phyloP scores from a whole-genome alignment of 768 basidiomycete species.

The Serendipita sp. region DNA sequence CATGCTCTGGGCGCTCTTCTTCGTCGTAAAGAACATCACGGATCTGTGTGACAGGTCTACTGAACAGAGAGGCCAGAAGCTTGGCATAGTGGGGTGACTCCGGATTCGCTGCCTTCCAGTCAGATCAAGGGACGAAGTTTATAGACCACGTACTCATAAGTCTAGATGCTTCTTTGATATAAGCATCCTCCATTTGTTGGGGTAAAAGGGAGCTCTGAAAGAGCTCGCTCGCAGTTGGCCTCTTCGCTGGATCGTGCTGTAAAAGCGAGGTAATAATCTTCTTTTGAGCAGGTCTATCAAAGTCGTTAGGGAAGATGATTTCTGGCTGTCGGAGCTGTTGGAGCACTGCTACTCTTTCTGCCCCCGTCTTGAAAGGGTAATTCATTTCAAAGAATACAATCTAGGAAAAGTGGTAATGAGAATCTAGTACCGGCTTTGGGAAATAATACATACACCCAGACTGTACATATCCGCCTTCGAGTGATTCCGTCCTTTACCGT shows the following conservation, averaged over 20 bases:
- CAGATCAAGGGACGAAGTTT: not conserved
- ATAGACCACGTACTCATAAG: constrained; percentile 44
- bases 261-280: constrained; percentile 73
- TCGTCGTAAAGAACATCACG: constrained; percentile 61
- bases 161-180: constrained; percentile 61
- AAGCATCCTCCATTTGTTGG: constrained; percentile 62
- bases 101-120: constrained; percentile 38
- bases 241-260: constrained; percentile 58
- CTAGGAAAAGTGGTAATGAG: constrained; percentile 22
- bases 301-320: constrained; percentile 60
- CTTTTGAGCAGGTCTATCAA: constrained; percentile 55
- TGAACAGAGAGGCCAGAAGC: constrained; percentile 64
- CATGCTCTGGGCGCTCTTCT: constrained; percentile 49
- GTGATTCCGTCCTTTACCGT: constrained; percentile 45
- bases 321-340: constrained; percentile 57
- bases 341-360: constrained; percentile 72
- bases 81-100: constrained; percentile 70
- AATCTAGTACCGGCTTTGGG: not conserved
- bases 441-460: constrained; percentile 49
- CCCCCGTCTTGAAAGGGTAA: constrained; percentile 59
- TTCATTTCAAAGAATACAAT: constrained; percentile 98
- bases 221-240: constrained; percentile 71
- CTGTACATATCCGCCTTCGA: constrained; percentile 91
- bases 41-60: constrained; percentile 44
- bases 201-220: constrained; percentile 67